These are phyloP conservation scores for Botrytis hyacinthi DNA, from an alignment of 2,329 filamentous ascomycete genomes.

Conservation along the genomic window DNA sequence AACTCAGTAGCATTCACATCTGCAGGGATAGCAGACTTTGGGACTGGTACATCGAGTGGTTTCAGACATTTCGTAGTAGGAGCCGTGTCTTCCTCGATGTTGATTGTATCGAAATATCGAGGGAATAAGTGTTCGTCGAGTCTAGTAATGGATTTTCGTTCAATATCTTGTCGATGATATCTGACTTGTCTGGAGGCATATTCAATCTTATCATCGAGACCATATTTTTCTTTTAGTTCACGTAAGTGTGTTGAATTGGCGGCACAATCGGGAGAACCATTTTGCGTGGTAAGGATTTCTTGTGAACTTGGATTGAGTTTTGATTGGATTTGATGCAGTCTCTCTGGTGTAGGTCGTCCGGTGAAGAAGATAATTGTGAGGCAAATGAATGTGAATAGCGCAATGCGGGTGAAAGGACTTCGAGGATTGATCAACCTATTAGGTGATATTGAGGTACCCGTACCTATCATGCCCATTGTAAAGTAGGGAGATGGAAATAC, in stretches of 20 bases:
- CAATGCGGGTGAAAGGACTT: constrained; percentile 29
- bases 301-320: constrained; percentile 19
- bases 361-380: constrained; percentile 31
- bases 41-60: constrained; percentile 51
- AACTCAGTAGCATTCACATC: constrained; percentile 55
- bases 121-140: constrained; percentile 49
- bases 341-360: constrained; percentile 13
- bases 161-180: constrained; percentile 50
- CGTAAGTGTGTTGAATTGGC: constrained; percentile 49
- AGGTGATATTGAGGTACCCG: constrained; percentile 12
- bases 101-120: constrained; percentile 47
- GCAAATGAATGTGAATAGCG: constrained; percentile 31
- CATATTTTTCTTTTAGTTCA: constrained; percentile 47
- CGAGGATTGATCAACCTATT: constrained; percentile 25
- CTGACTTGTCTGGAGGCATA: constrained; percentile 57
- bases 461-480: constrained; percentile 14
- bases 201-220: constrained; percentile 51
- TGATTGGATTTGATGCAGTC: constrained; percentile 23
- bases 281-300: constrained; percentile 14
- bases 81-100: constrained; percentile 45
- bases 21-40: constrained; percentile 50
- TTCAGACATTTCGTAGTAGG: constrained; percentile 47
- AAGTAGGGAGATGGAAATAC: not conserved
- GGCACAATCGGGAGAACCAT: constrained; percentile 43
- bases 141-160: constrained; percentile 52